These are phyloP conservation scores for Dichotomopilus funicola DNA, from an alignment of 2,329 filamentous ascomycete species.

Conservation along the genomic window DNA sequence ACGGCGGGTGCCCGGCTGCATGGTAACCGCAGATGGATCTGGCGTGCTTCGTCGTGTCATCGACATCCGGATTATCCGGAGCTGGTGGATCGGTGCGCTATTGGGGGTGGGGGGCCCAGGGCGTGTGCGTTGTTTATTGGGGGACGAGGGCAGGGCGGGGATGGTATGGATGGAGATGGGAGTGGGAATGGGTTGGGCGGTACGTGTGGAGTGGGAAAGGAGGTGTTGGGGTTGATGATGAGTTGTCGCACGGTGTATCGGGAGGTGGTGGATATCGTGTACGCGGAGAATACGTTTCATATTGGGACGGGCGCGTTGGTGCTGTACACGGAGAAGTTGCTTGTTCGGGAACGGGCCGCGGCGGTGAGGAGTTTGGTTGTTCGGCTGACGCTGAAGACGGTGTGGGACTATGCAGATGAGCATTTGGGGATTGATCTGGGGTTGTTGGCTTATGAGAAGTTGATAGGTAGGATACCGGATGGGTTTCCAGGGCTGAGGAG, in stretches of 20 bases:
- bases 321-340: conserved; percentile 5
- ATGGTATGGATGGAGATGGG: neutral
- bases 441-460: neutral
- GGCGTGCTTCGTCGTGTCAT: conserved; percentile 16
- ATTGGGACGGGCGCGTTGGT: conserved; percentile 8
- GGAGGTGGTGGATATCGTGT: conserved; percentile 11
- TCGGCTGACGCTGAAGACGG: conserved; percentile 4
- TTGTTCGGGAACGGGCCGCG: neutral
- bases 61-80: conserved; percentile 6
- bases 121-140: neutral
- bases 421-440: conserved; percentile 9
- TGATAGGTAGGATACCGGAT: conserved; percentile 3
- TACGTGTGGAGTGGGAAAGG: conserved; percentile 2
- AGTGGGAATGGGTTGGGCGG: neutral
- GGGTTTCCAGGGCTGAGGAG: conserved; percentile 10
- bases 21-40: conserved; percentile 9
- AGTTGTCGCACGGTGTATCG: conserved; percentile 10
- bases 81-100: conserved; percentile 8
- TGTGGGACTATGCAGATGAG: conserved; percentile 7
- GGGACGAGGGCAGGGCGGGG: neutral
- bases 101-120: conserved; percentile 10
- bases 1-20: conserved; percentile 5
- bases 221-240: conserved; percentile 6
- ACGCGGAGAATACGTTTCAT: conserved; percentile 14
- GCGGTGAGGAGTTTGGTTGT: conserved; percentile 6